Conservation (phyloP, 139 green algal genomes). For the Asterochloris sp. region DNA sequence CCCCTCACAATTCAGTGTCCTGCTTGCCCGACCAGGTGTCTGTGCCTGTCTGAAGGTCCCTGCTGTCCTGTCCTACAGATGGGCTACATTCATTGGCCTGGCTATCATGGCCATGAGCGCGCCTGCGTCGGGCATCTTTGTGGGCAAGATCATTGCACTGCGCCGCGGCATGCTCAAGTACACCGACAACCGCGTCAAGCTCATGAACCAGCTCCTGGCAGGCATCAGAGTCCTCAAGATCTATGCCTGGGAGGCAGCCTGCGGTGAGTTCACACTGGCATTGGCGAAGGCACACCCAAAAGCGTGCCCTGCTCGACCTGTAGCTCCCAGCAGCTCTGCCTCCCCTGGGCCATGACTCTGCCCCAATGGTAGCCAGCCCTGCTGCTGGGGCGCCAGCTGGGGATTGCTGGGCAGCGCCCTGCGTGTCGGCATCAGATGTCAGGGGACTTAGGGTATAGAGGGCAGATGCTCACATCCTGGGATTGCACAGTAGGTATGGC, state of each 20-base stretch:
- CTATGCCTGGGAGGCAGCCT: conserved; percentile 74
- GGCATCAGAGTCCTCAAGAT: conserved; percentile 81
- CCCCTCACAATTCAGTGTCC: no score
- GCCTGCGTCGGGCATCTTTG: conserved; percentile 65
- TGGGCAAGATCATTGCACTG: conserved; percentile 59
- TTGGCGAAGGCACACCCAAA: not conserved
- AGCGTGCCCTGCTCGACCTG: no score
- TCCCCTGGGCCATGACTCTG: no score
- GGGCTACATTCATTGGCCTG: conserved; percentile 87
- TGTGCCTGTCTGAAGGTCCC: not conserved
- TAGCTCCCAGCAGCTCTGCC: not conserved
- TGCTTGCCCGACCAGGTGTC: not conserved
- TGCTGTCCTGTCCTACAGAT: conserved; percentile 33
- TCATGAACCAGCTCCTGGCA: conserved; percentile 79
- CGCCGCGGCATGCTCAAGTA: conserved; percentile 67
- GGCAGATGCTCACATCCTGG: no score
- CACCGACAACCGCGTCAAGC: conserved; percentile 84
- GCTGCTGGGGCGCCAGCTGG: no score
- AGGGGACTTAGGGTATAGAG: no score
- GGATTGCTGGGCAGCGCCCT: no score
- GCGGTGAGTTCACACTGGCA: conserved; percentile 30
- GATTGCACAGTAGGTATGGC: no score
- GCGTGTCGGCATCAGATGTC: no score
- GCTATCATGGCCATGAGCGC: conserved; percentile 70
- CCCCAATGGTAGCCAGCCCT: no score